Evolutionary conservation across 352 stramenopile species (phyloP).

Genomic region (Pythium periplocum): DNA sequence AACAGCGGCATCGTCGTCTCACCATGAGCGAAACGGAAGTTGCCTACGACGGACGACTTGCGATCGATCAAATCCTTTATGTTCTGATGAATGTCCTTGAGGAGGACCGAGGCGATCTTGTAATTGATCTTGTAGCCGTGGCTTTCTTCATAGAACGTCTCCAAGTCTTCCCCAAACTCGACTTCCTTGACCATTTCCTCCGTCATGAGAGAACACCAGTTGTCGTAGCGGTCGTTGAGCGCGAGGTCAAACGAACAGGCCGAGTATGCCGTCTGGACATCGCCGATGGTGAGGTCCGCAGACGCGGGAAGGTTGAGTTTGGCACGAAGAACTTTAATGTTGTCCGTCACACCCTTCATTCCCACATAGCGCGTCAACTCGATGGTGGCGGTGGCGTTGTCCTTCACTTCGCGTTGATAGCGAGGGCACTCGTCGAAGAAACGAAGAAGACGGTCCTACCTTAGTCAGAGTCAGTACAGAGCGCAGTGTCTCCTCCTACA

Average conservation of each 20-base stretch:
- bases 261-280: neutral
- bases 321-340: too few relatives aligned
- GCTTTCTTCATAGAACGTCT: conserved; percentile 14
- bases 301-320: too few relatives aligned
- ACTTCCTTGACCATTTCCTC: conserved; percentile 13
- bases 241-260: conserved; percentile 5
- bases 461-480: too few relatives aligned
- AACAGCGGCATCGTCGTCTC: conserved; percentile 21
- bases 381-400: too few relatives aligned
- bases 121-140: conserved; percentile 20
- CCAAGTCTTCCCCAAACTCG: conserved; percentile 19
- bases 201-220: conserved; percentile 20
- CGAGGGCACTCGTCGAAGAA: too few relatives aligned
- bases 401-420: too few relatives aligned
- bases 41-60: conserved; percentile 13
- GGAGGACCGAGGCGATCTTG: conserved; percentile 19
- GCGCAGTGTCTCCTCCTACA: too few relatives aligned
- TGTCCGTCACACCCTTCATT: too few relatives aligned
- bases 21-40: conserved; percentile 22
- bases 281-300: too few relatives aligned
- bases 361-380: too few relatives aligned
- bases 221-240: conserved; percentile 10
- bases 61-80: conserved; percentile 15
- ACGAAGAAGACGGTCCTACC: too few relatives aligned
- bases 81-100: conserved; percentile 15